Percentiles rank a stretch among this genome's conserved stretches.
Evolutionary conservation across 306 rosid species (phyloP).

Genomic region (Pyrus pyrifolia): DNA sequence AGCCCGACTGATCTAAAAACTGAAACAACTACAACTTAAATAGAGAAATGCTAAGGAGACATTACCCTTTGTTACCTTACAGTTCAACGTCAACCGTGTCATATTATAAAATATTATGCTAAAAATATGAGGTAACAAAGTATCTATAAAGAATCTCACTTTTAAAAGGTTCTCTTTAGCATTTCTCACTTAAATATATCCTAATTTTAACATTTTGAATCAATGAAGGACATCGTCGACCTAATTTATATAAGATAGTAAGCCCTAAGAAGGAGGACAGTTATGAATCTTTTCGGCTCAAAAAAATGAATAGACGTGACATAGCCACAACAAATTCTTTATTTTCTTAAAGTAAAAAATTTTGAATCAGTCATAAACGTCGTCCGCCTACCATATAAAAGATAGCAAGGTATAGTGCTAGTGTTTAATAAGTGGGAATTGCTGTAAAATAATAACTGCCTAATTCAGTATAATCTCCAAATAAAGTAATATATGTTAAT

Average conservation of each 20-base stretch:
- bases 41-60: no score
- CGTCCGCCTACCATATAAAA: not conserved
- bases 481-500: not conserved
- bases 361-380: not conserved
- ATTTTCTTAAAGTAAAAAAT: no score
- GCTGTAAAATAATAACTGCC: not conserved
- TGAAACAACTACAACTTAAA: not conserved
- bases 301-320: no score
- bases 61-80: no score
- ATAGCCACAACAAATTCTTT: no score
- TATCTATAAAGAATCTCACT: no score
- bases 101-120: no score
- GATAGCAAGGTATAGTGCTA: no score
- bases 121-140: no score
- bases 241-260: not conserved
- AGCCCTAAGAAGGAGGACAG: accelerated
- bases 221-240: not conserved
- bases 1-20: no score
- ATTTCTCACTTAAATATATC: not conserved
- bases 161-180: no score
- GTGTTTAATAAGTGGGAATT: not conserved
- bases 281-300: accelerated
- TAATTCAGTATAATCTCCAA: not conserved
- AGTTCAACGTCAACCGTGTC: no score
- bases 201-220: not conserved